Base-by-base conservation (phyloP, 2,329 filamentous ascomycete species). In the Colletotrichum endophyticum region DNA sequence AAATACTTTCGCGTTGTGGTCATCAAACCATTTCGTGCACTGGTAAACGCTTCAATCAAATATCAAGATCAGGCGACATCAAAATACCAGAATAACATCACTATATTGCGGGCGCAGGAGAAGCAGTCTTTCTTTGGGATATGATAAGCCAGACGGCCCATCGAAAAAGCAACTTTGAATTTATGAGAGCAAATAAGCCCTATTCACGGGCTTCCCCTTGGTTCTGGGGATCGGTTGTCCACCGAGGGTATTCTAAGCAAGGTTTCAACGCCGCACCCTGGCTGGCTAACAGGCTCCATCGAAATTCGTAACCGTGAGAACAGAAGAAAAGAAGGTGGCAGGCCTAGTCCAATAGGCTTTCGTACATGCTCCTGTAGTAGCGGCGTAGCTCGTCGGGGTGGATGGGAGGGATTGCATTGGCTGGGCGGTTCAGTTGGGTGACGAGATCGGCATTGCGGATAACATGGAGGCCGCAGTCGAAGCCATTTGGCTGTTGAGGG, bases 291-390 rank as follows among this genome's bases (percentile, higher is more conserved):
- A 56, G 49, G 19, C 53, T 56, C 53, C 22, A 27, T 25, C 8
- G 1, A 15, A 27, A 1, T 4, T 56, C 53, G 0, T 0, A 22
- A 5, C 13, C 49, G 6, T 16, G 19, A 25, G 0, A 56, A 27
- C 25, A 4, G 25, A 56, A 27, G 53, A 25, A 11, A 4, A 56
- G 5, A 56, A 25, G n/a, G n/a, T 9, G 9, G 6, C 8, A 56
- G n/a, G 11, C 25, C 49, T 25, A 25, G 1, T 56, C n/a, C n/a
- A 56, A 8, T 2, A 56, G 11, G n/a, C 5, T 56, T 25, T 56
- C n/a, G 53, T 56, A 56, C 22, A 56, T 56, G 1, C 5, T 3
- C n/a, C 5, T 56, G n/a, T 56, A 56, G 1, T 56, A 56, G 11
- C 22, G 11, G 5, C 53, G n/a, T 1, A 56, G 53, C 22, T 22